Evolutionary conservation across 176 grass and related monocot genomes (phyloP), one percentile per base, ranked within the genome.

Genomic region (Oryza glaberrima): DNA sequence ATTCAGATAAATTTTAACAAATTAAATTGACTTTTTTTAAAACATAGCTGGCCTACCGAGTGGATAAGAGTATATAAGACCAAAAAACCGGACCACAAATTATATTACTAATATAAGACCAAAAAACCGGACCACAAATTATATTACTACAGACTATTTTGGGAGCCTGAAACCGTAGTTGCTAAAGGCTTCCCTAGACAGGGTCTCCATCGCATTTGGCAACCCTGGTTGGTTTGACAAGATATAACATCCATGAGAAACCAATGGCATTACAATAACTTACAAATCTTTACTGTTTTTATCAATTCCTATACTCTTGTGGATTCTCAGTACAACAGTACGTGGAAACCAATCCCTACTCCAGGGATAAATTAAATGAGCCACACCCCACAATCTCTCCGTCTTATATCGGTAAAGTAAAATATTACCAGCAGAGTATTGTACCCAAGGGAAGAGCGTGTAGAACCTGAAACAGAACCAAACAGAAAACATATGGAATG

Each of bases 271-370:
- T 20, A 67, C 78, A 82, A 73, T 11, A 77, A 67, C 64, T 60
- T 73, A 86, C 79, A 90, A 64, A 83, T 69, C 26, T 58, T 86
- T 78, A 73, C 64, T 76, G 64, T 76, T 66, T 66, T 23, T 36
- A 34, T 61, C 34, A 36, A 16, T 66, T 75, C 78, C 81, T 84
- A 63, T 90, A 54, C 70, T 3, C 77, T 10, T 69, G 19, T 69
- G 19, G 16, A 75, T 54, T 48, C 30, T 52, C 41, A 54, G 69
- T 56, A 83, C 84, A 83, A 86, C 46, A 79, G 79, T 80, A 4
- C 25, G 40, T 51, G 80, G 63, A 90, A 87, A 80, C 49, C 61
- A 26, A 75, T 30, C 35, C 7, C 58, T 63, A 19, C 67, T 77
- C 77, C 65, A 66, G 38, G 19, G 30, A 65, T 20, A 60, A 65